Conservation (phyloP, 495 filamentous ascomycete genomes). For the Penicillium cosmopolitanum region DNA sequence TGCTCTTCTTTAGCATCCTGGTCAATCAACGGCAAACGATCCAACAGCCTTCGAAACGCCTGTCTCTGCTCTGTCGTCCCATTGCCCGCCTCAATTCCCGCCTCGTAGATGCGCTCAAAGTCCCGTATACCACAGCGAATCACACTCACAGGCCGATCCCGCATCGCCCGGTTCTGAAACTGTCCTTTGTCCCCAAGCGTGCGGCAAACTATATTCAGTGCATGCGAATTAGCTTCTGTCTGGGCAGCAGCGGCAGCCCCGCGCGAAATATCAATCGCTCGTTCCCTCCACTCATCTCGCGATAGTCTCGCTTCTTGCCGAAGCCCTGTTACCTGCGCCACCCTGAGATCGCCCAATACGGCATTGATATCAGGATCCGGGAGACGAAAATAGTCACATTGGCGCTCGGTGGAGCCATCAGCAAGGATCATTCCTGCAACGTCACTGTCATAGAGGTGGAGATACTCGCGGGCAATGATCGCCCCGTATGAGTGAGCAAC, state of each 20-base stretch:
- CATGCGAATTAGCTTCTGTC: conserved; percentile 21
- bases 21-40: conserved; percentile 41
- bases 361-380: conserved; percentile 38
- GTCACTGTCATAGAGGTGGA: conserved; percentile 35
- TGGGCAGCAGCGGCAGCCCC: conserved; percentile 22
- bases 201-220: conserved; percentile 26
- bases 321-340: conserved; percentile 38
- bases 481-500: conserved; percentile 58
- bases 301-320: conserved; percentile 28
- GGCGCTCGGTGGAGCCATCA: conserved; percentile 43
- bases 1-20: conserved; percentile 48
- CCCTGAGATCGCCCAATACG: conserved; percentile 35
- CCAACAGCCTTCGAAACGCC: conserved; percentile 37
- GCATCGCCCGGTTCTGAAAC: conserved; percentile 33
- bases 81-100: conserved; percentile 38
- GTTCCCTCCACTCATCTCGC: conserved; percentile 38
- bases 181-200: conserved; percentile 38
- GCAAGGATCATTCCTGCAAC: conserved; percentile 46
- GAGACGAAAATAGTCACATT: conserved; percentile 33
- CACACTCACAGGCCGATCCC: conserved; percentile 40
- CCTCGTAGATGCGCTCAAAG: conserved; percentile 37
- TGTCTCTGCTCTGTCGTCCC: conserved; percentile 33
- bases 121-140: conserved; percentile 39
- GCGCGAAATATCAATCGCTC: conserved; percentile 39
- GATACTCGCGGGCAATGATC: conserved; percentile 51